Base-by-base conservation (phyloP, 2,329 filamentous ascomycete species). In the Ophiosphaerella korrae region DNA sequence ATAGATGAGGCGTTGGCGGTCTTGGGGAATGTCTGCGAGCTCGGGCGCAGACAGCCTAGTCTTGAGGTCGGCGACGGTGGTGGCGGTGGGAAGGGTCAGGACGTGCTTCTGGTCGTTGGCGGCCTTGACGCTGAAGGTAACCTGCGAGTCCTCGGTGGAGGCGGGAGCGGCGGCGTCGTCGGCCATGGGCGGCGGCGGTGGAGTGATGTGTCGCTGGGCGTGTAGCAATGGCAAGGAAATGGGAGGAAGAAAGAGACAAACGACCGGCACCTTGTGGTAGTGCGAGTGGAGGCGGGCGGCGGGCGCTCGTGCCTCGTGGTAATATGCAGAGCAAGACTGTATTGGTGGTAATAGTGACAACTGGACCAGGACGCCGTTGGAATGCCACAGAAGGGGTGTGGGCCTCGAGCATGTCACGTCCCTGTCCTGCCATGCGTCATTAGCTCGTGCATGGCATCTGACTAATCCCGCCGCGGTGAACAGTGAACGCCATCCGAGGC, bases 61-160 rank as follows among this genome's bases (percentile, higher is more conserved):
- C 82, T 99, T 99, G 64, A 99, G 84, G 55, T 97, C 92, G 50
- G 84, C 81, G 37, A 97, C 88, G 7, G 88, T 89, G 42, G 88
- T 90, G 32, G 85, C 84, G 60, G 88, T 83, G 50, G 88, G 77
- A 69, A 97, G 87, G 49, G 91, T 95, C 71, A 99, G 80, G 45
- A 84, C 87, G 71, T 91, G 92, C 74, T 89, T 91, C 72, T 84
- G 86, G 71, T 97, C 92, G 65, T 87, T 88, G n/a, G 91, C 92
- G n/a, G 90, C 90, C 81, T 97, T 99, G 77, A 99, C 88, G 78
- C 92, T 94, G 84, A 99, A 97, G 74, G 90, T 96, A 78, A 99
- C 79, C 67, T 92, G 87, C 67, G 87, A 78, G 69, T 92, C 90
- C 66, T 85, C 82, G 48, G 79, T 73, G 67, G 67, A 61, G 5